Conservation (phyloP, 352 stramenopile species). For the Globisporangium cederbergense region DNA sequence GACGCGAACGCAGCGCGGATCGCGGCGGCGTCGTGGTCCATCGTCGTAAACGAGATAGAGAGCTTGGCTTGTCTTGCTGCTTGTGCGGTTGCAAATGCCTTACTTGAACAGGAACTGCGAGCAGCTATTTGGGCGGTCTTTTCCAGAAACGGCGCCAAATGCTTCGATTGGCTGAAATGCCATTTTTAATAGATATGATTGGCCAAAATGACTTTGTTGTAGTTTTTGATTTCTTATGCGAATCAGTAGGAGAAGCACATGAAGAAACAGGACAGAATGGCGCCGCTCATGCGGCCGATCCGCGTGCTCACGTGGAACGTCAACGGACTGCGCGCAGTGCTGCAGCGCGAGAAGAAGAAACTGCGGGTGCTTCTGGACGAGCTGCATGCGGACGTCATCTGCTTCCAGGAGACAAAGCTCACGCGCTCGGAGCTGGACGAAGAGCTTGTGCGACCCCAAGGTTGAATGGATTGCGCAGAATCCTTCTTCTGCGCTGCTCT, state of each 20-base stretch:
- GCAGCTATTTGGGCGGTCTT: neutral
- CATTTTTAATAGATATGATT: neutral
- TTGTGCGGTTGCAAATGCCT: neutral
- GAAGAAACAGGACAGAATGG: neutral
- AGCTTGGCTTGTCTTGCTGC: neutral
- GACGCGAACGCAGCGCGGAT: constrained; percentile 70
- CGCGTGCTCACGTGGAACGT: constrained; percentile 84
- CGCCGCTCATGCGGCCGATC: constrained; percentile 22
- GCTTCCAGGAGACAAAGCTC: constrained; percentile 86
- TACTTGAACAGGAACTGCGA: neutral
- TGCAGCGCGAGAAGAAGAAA: constrained; percentile 54
- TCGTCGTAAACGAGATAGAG: constrained; percentile 13
- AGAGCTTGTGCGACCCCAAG: constrained; percentile 60
- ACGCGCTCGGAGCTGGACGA: constrained; percentile 80
- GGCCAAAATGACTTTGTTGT: neutral
- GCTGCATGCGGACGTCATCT: constrained; percentile 70
- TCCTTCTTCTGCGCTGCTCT: no score
- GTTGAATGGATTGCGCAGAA: constrained; percentile 2
- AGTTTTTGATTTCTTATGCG: neutral
- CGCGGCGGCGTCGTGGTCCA: constrained; percentile 52
- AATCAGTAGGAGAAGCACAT: neutral
- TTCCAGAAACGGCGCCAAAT: constrained; percentile 31
- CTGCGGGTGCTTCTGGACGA: constrained; percentile 48
- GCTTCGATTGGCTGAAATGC: constrained; percentile 25
- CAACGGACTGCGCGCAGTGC: constrained; percentile 75